Evolutionary conservation across 2,329 filamentous ascomycete genomes (phyloP).

Genomic region (Emergomyces pasteurianus): DNA sequence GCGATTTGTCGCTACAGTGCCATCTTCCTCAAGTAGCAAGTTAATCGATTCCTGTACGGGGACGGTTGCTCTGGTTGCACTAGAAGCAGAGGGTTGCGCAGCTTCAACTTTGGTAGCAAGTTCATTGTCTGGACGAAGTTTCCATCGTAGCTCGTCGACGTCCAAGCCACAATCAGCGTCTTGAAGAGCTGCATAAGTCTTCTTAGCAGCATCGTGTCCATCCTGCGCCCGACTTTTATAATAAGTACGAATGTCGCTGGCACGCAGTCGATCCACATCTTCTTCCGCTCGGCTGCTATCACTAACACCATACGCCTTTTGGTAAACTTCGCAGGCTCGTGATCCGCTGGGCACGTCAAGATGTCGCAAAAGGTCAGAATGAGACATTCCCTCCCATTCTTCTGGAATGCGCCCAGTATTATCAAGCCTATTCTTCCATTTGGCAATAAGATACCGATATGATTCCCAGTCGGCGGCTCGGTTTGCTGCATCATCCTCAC

Average conservation of each 20-base stretch:
- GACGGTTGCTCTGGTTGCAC: background rate
- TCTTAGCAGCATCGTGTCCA: constrained; percentile 10
- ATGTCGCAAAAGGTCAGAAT: background rate
- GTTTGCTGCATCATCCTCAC: background rate
- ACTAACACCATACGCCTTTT: background rate
- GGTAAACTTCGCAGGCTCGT: background rate
- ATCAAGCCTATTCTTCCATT: background rate
- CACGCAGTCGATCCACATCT: constrained; percentile 23
- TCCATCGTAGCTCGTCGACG: constrained; percentile 14
- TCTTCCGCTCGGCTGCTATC: constrained; percentile 6
- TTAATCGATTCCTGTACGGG: background rate
- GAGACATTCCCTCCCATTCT: background rate
- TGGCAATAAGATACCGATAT: background rate
- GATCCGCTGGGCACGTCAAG: background rate
- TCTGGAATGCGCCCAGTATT: background rate
- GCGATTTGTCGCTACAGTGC: background rate
- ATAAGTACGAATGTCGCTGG: constrained; percentile 25
- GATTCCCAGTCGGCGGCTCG: background rate
- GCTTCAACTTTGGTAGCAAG: background rate
- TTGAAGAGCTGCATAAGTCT: background rate
- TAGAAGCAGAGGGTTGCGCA: background rate
- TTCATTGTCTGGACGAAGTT: background rate
- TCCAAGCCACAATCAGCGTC: constrained; percentile 9
- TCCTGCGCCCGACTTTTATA: constrained; percentile 15
- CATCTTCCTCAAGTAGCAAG: background rate